Conservation (phyloP, 2,329 filamentous ascomycete genomes). For the Daldinia eschscholtzii region DNA sequence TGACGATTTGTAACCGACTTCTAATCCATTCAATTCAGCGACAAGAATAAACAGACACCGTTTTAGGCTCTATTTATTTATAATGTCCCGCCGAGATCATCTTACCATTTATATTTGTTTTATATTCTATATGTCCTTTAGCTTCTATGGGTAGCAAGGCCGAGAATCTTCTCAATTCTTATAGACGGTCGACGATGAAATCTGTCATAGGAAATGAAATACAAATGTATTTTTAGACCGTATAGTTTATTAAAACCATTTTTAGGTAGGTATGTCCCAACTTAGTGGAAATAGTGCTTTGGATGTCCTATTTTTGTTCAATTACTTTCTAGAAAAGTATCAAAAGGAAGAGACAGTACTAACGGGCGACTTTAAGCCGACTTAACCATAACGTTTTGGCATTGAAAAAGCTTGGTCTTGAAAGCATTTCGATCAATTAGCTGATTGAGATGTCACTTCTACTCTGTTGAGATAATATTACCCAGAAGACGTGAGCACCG, state of each 20-base stretch:
- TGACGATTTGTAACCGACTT: not conserved
- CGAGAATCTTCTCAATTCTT: too few species aligned
- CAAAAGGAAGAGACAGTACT: not conserved
- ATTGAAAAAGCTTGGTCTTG: not conserved
- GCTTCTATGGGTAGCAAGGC: not conserved
- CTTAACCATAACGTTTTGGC: not conserved
- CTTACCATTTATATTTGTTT: not conserved
- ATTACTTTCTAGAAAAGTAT: too few species aligned
- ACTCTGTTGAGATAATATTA: too few species aligned
- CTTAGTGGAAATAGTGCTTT: not conserved
- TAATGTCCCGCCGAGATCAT: not conserved
- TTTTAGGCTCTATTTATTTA: not conserved
- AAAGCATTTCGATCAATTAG: not conserved
- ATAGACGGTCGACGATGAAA: not conserved
- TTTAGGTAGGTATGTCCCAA: not conserved
- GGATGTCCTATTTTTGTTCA: too few species aligned
- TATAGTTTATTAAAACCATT: not conserved
- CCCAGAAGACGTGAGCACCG: too few species aligned
- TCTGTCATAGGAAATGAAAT: not conserved
- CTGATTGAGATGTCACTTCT: too few species aligned
- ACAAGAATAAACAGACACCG: not conserved
- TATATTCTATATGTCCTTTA: not conserved
- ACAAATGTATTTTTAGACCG: not conserved
- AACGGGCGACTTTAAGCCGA: not conserved
- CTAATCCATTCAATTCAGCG: not conserved